Conservation (phyloP, 495 filamentous ascomycete genomes). For the Symbiotaphrina buchneri region DNA sequence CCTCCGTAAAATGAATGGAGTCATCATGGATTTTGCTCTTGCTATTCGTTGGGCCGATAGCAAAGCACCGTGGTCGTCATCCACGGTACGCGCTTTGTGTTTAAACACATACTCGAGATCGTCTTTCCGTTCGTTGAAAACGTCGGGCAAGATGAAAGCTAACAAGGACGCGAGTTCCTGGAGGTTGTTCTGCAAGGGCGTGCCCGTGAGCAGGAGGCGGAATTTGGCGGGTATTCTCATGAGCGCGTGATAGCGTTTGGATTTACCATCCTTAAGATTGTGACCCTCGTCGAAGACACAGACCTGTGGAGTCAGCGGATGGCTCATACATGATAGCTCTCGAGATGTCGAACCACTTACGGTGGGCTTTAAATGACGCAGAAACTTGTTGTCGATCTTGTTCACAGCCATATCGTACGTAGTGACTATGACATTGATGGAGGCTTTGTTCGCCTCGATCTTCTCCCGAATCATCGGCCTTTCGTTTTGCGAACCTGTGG, state of each 20-base stretch:
- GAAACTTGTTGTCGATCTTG: conserved; percentile 42
- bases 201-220: conserved; percentile 74
- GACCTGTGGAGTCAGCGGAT: conserved; percentile 13
- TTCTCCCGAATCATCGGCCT: conserved; percentile 39
- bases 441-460: conserved; percentile 34
- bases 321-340: background rate
- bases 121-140: conserved; percentile 54
- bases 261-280: conserved; percentile 65
- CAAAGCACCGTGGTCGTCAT: conserved; percentile 47
- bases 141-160: conserved; percentile 68
- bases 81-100: conserved; percentile 66
- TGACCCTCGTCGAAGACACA: conserved; percentile 91
- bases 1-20: conserved; percentile 79
- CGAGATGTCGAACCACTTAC: conserved; percentile 10
- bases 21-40: conserved; percentile 75
- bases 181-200: conserved; percentile 88
- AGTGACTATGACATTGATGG: conserved; percentile 72
- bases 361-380: conserved; percentile 33
- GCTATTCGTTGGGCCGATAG: conserved; percentile 68
- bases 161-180: conserved; percentile 76
- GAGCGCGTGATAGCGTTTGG: conserved; percentile 56
- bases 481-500: conserved; percentile 26
- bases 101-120: conserved; percentile 68
- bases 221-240: conserved; percentile 58
- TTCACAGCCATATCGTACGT: conserved; percentile 62